Percentiles rank a stretch among this genome's conserved stretches.
Conservation (phyloP, 345 rosid genomes). For the Sapria himalayana region DNA sequence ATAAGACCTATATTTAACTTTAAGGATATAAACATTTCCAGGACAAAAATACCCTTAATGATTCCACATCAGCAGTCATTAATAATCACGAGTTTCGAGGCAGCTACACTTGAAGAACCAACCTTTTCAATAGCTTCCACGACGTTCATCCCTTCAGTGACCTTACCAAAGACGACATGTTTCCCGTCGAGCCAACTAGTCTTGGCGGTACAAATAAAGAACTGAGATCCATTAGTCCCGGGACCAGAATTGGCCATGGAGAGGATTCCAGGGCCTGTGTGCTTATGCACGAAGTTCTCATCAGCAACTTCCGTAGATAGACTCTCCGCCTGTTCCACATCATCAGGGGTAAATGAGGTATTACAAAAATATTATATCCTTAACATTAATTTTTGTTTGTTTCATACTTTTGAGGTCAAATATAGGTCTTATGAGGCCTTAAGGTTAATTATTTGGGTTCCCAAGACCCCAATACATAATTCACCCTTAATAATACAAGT, state of each 20-base stretch:
- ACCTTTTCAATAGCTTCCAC: conserved; percentile 11
- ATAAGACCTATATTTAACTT: too few relatives aligned
- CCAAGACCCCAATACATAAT: too few relatives aligned
- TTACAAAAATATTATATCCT: too few relatives aligned
- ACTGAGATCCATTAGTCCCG: conserved; percentile 16
- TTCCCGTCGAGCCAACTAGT: conserved; percentile 15
- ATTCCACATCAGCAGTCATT: conserved; percentile 13
- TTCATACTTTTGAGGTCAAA: too few relatives aligned
- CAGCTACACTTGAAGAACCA: conserved; percentile 4
- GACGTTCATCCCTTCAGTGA: conserved; percentile 11
- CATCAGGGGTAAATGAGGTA: too few relatives aligned
- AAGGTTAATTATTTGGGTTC: too few relatives aligned
- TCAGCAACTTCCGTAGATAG: conserved; percentile 16
- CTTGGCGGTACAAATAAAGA: conserved; percentile 10
- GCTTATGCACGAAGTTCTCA: conserved; percentile 14
- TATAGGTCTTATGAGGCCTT: too few relatives aligned
- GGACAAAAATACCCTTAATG: too few relatives aligned
- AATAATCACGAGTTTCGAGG: conserved; percentile 6
- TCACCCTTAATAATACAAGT: too few relatives aligned
- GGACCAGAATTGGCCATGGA: conserved; percentile 17
- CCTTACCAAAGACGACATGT: conserved; percentile 11
- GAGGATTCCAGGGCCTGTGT: conserved; percentile 13
- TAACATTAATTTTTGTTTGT: too few relatives aligned
- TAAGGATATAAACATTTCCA: too few relatives aligned
- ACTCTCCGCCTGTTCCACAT: conserved; percentile 16